Conservation (phyloP, 129 eudicot genomes). For the Flaveria robusta region DNA sequence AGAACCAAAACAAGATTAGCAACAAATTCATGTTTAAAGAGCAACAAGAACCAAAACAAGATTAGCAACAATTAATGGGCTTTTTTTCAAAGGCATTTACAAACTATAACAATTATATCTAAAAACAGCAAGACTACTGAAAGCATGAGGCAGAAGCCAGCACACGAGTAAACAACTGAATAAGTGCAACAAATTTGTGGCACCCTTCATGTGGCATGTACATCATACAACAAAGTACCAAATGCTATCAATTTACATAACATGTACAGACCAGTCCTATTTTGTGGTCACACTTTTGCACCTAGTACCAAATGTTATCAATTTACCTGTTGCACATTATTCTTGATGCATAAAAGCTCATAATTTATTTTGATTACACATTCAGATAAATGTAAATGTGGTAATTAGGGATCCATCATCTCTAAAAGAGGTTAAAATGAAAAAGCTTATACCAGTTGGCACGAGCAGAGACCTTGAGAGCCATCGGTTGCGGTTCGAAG, state of each 20-base stretch:
- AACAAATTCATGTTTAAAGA: not conserved
- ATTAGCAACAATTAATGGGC: not conserved
- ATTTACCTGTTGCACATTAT: not conserved
- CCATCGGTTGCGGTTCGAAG: slow-evolving; percentile 66
- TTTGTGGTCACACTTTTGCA: not conserved
- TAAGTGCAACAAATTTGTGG: not conserved
- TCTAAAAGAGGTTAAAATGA: not conserved
- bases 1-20: not conserved
- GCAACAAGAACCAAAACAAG: not conserved
- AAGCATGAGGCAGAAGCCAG: not conserved
- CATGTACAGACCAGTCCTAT: slow-evolving; percentile 2
- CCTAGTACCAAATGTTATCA: not conserved
- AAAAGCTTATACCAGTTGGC: slow-evolving; percentile 61
- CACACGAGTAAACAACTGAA: not conserved
- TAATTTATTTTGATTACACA: not conserved
- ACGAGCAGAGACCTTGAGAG: slow-evolving; percentile 69
- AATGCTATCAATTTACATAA: not conserved
- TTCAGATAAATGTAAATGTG: not conserved
- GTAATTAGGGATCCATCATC: not conserved
- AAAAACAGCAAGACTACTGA: not conserved
- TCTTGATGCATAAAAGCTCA: not conserved
- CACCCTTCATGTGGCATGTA: slow-evolving; percentile 2
- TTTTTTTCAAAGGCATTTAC: not conserved
- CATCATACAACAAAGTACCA: slow-evolving; percentile 23
- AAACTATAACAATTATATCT: not conserved